Evolutionary conservation across 495 filamentous ascomycete genomes (phyloP).

Genomic region (Neurospora tetraspora): DNA sequence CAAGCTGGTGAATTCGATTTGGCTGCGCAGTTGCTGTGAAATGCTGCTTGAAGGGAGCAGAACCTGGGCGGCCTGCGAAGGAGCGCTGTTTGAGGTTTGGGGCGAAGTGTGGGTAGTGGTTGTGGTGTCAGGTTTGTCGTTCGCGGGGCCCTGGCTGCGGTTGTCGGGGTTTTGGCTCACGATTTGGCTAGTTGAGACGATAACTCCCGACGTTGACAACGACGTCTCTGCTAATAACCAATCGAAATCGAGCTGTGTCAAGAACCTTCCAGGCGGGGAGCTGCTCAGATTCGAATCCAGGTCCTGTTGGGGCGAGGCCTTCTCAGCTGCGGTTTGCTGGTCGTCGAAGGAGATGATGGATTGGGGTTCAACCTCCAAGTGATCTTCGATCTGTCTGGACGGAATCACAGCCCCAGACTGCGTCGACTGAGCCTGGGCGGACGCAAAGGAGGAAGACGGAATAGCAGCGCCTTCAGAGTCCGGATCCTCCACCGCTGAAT

Average conservation of each 20-base stretch:
- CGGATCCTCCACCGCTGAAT: background rate
- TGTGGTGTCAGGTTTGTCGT: background rate
- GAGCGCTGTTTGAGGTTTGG: background rate
- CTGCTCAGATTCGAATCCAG: background rate
- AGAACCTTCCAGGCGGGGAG: background rate
- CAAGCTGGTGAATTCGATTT: slow-evolving; percentile 3
- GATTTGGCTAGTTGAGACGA: background rate
- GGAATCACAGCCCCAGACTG: slow-evolving; percentile 10
- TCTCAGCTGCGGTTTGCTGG: background rate
- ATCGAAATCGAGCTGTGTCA: background rate
- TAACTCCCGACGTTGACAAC: background rate
- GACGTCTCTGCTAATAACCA: background rate
- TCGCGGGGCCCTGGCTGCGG: background rate
- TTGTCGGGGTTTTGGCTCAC: background rate
- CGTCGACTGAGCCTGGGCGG: background rate
- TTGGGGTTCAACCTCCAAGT: background rate
- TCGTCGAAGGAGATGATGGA: background rate
- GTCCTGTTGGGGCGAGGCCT: background rate
- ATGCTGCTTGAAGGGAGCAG: slow-evolving; percentile 15
- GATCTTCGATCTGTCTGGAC: slow-evolving; percentile 11
- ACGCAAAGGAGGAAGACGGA: background rate
- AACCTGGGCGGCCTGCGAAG: slow-evolving; percentile 22
- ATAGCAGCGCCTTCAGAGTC: background rate
- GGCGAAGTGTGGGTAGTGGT: background rate
- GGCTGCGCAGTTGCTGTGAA: slow-evolving; percentile 10